Conservation (phyloP, 805 yeast genomes). For the Brettanomyces naardenensis region DNA sequence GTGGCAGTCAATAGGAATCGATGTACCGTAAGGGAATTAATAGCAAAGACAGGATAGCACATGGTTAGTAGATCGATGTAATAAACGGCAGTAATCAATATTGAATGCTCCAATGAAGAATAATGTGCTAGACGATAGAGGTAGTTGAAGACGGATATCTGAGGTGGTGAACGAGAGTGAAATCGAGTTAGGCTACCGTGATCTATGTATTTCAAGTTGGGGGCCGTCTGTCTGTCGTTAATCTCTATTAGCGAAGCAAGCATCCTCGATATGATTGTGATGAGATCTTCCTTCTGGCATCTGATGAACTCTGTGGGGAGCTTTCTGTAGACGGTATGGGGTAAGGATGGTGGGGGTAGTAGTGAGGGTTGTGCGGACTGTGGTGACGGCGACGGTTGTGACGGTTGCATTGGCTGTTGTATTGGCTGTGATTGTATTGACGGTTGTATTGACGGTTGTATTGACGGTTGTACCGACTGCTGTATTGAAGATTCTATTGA, state of each 20-base stretch:
- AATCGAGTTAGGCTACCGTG: slow-evolving; percentile 64
- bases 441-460: too few species aligned
- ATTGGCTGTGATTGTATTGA: not conserved
- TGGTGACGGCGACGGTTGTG: not conserved
- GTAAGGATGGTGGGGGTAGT: not conserved
- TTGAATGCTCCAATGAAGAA: slow-evolving; percentile 79
- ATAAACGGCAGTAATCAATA: slow-evolving; percentile 75
- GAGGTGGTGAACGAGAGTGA: slow-evolving; percentile 90
- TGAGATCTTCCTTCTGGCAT: slow-evolving; percentile 64
- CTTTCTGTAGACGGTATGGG: slow-evolving; percentile 3
- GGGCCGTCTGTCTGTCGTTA: slow-evolving; percentile 46
- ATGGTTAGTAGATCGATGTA: slow-evolving; percentile 80
- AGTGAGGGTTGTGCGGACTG: not conserved
- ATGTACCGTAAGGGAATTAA: slow-evolving; percentile 90
- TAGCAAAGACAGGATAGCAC: slow-evolving; percentile 69
- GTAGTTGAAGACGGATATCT: slow-evolving; percentile 73
- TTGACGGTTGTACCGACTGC: too few species aligned
- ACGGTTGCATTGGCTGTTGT: not conserved
- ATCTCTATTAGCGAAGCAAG: slow-evolving; percentile 62
- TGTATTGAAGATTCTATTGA: too few species aligned
- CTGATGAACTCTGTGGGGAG: slow-evolving; percentile 50
- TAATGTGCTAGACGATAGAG: slow-evolving; percentile 70
- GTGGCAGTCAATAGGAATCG: slow-evolving; percentile 86
- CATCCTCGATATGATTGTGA: slow-evolving; percentile 72
- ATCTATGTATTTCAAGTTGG: slow-evolving; percentile 24